phyloP scores from a whole-genome alignment of 129 eudicot species.

The Escallonia herrerae region DNA sequence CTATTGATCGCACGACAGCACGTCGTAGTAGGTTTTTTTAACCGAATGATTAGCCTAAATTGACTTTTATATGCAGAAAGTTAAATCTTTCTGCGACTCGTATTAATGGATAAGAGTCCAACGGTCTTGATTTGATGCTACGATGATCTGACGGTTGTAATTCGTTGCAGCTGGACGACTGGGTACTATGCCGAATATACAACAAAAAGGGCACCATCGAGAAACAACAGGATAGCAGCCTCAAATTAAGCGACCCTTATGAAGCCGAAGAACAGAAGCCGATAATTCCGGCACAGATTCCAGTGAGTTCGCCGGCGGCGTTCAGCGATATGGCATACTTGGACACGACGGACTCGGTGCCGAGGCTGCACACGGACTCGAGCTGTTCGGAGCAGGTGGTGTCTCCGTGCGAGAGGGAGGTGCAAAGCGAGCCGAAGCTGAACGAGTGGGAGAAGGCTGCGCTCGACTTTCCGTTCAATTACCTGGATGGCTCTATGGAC shows the following conservation, averaged over 20 bases:
- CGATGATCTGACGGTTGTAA: not conserved
- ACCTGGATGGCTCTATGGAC: constrained; percentile 32
- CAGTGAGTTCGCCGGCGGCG: not conserved
- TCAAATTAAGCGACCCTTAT: not conserved
- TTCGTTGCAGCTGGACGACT: constrained; percentile 50
- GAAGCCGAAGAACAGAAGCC: constrained; percentile 10
- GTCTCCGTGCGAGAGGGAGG: constrained; percentile 33
- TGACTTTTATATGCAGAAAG: too few relatives aligned
- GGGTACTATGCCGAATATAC: constrained; percentile 71
- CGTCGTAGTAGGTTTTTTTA: too few relatives aligned
- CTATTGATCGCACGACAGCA: too few relatives aligned
- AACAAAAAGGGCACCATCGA: constrained; percentile 61
- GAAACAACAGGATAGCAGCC: constrained; percentile 13
- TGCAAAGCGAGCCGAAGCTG: constrained; percentile 36
- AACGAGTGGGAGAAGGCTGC: constrained; percentile 8
- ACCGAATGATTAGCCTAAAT: too few relatives aligned
- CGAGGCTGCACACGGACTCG: constrained; percentile 48
- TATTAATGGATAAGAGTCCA: too few relatives aligned
- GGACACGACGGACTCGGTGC: constrained; percentile 50
- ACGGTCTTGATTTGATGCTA: too few relatives aligned
- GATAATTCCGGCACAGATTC: not conserved
- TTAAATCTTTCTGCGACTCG: too few relatives aligned
- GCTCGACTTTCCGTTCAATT: constrained; percentile 34
- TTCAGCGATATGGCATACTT: constrained; percentile 13
- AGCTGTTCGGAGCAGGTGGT: constrained; percentile 48